phyloP scores from a whole-genome alignment of 805 yeast species.

The Tetrapisispora iriomotensis region DNA sequence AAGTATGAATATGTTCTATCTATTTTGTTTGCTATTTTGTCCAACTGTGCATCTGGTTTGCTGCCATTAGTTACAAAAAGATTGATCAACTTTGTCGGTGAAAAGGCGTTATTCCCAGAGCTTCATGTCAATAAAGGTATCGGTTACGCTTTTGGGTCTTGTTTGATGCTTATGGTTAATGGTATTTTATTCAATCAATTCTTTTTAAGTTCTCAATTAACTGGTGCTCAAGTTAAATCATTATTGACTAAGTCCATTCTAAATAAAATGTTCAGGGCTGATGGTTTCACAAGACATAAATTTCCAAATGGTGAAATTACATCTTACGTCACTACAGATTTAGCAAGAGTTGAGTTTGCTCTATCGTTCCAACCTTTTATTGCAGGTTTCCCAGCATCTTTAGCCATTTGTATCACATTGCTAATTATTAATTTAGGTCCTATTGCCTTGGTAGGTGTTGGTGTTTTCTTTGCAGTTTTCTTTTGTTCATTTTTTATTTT shows the following conservation, averaged over 20 bases:
- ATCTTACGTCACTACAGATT: constrained; percentile 70
- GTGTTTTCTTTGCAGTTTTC: constrained; percentile 38
- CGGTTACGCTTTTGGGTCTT: constrained; percentile 67
- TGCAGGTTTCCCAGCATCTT: constrained; percentile 52
- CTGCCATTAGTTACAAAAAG: constrained; percentile 60
- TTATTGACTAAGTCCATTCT: constrained; percentile 61
- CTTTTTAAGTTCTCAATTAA: constrained; percentile 49
- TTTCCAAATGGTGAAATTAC: constrained; percentile 66
- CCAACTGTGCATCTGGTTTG: constrained; percentile 41
- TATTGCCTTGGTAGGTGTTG: constrained; percentile 61
- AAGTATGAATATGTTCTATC: constrained; percentile 37
- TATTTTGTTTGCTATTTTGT: constrained; percentile 36
- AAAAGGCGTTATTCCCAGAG: constrained; percentile 35
- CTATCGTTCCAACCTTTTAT: constrained; percentile 58
- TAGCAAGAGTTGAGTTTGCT: constrained; percentile 71
- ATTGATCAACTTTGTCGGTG: constrained; percentile 55
- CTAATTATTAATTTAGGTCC: constrained; percentile 63
- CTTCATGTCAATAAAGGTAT: constrained; percentile 48
- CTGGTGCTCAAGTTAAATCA: constrained; percentile 65
- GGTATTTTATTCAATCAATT: constrained; percentile 50
- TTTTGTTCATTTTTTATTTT: constrained; percentile 38
- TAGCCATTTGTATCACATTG: constrained; percentile 53
- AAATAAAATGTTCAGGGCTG: constrained; percentile 55
- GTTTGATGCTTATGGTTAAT: constrained; percentile 40
- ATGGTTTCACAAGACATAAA: constrained; percentile 45